Evolutionary conservation across 495 filamentous ascomycete genomes (phyloP).

Genomic region (Xylaria palmicola): DNA sequence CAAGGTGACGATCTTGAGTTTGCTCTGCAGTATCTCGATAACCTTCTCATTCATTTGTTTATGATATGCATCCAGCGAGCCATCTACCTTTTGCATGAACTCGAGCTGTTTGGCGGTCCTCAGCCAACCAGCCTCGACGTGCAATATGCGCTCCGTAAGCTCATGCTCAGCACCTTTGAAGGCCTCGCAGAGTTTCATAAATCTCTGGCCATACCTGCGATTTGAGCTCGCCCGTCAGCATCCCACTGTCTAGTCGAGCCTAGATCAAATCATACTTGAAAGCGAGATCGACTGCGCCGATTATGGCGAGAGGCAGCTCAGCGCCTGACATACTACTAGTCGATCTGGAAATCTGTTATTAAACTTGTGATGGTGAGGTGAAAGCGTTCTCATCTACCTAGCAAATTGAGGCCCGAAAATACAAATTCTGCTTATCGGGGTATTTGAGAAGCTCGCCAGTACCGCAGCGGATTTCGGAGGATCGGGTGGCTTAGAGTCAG

Average conservation of each 20-base stretch:
- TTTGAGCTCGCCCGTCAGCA: neutral
- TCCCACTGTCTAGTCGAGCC: neutral
- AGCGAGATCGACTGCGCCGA: neutral
- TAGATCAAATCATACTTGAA: neutral
- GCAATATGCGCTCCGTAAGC: slow-evolving; percentile 34
- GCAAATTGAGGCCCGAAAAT: neutral
- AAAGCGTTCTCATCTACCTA: neutral
- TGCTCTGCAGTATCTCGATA: slow-evolving; percentile 31
- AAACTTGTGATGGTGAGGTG: neutral
- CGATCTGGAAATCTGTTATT: neutral
- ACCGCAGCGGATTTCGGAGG: neutral
- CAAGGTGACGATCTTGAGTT: slow-evolving; percentile 27
- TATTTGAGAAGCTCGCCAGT: neutral
- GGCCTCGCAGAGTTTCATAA: slow-evolving; percentile 13
- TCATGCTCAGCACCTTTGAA: slow-evolving; percentile 26
- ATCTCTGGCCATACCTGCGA: slow-evolving; percentile 14
- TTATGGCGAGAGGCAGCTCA: neutral
- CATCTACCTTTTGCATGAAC: slow-evolving; percentile 33
- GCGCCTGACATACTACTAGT: neutral
- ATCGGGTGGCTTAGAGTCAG: neutral
- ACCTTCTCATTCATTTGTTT: slow-evolving; percentile 29
- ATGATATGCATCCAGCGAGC: slow-evolving; percentile 36
- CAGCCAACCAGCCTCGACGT: slow-evolving; percentile 38
- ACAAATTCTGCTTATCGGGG: too few species aligned
- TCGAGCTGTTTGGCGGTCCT: slow-evolving; percentile 32